A percentile compares a stretch with the other conserved stretches of the same genome.
These are phyloP conservation scores for Wickerhamiella domercqiae DNA, from an alignment of 805 yeast species.

Conservation along the genomic window DNA sequence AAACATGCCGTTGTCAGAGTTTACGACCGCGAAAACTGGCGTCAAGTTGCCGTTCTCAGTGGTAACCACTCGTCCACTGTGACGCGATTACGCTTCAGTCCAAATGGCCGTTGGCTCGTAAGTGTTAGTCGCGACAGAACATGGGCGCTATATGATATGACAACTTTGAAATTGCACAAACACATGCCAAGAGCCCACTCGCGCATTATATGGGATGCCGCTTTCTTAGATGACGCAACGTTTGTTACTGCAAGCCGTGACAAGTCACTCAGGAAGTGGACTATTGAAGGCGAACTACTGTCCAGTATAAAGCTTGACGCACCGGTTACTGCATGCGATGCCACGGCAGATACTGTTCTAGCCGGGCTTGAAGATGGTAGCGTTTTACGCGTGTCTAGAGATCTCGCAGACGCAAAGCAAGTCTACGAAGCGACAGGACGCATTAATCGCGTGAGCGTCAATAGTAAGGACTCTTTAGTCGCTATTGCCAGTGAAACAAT, in stretches of 20 bases:
- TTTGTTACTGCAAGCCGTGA: conserved; percentile 85
- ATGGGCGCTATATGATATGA: conserved; percentile 51
- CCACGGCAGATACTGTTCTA: conserved; percentile 2
- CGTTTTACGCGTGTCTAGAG: conserved; percentile 5
- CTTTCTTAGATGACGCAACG: conserved; percentile 41
- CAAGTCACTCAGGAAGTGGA: conserved; percentile 41
- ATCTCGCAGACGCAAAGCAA: neutral
- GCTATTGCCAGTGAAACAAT: too few relatives aligned
- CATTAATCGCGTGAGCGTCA: conserved; percentile 10
- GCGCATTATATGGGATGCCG: conserved; percentile 90
- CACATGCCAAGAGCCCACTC: conserved; percentile 62
- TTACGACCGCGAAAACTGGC: conserved; percentile 44
- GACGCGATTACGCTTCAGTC: conserved; percentile 66
- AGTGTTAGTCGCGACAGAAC: conserved; percentile 84
- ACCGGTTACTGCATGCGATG: conserved; percentile 16
- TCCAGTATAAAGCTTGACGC: conserved; percentile 6
- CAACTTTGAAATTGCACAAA: conserved; percentile 19
- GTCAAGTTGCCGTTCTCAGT: conserved; percentile 38
- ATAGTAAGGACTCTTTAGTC: neutral
- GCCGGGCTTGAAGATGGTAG: conserved; percentile 17
- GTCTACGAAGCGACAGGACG: conserved; percentile 10
- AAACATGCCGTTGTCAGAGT: conserved; percentile 77
- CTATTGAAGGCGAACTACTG: conserved; percentile 14
- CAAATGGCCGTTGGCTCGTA: conserved; percentile 45
- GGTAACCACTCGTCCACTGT: conserved; percentile 60